These are phyloP conservation scores for Iris pallida DNA, from an alignment of 116 monocot species.

Conservation along the genomic window DNA sequence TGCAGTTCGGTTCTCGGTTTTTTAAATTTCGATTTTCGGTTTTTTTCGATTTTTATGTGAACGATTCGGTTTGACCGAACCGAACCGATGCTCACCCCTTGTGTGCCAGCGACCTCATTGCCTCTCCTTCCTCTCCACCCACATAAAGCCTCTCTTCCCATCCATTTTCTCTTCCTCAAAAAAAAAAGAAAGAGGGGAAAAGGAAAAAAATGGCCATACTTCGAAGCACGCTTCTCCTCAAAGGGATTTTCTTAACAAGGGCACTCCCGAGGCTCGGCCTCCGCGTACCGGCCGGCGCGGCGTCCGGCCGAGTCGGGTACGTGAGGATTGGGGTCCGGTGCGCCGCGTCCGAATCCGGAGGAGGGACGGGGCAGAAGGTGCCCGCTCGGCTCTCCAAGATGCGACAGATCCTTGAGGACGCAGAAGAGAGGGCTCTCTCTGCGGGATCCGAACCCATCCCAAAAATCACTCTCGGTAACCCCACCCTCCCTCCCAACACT, in stretches of 20 bases:
- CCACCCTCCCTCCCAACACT: too few relatives aligned
- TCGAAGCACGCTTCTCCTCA: conserved; percentile 16
- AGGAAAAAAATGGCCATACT: conserved; percentile 20
- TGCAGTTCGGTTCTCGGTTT: too few relatives aligned
- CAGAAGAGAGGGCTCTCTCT: conserved; percentile 59
- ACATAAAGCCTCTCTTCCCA: too few relatives aligned
- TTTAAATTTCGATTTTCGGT: too few relatives aligned
- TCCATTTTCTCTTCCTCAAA: too few relatives aligned
- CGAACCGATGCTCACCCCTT: too few relatives aligned
- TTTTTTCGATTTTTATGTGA: too few relatives aligned
- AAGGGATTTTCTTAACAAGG: conserved; percentile 15
- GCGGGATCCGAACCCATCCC: conserved; percentile 52
- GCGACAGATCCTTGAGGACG: conserved; percentile 64
- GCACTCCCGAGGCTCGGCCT: conserved; percentile 14
- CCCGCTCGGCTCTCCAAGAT: conserved; percentile 70
- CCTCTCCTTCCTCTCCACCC: too few relatives aligned
- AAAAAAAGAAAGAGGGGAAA: too few relatives aligned
- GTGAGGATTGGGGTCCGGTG: conserved; percentile 30
- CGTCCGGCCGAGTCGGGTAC: not conserved
- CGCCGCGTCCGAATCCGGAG: conserved; percentile 38
- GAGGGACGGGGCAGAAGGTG: conserved; percentile 29
- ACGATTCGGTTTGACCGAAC: too few relatives aligned
- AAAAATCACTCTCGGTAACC: conserved; percentile 64
- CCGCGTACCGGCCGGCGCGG: not conserved
- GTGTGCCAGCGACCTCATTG: too few relatives aligned